Base-by-base conservation (phyloP, 345 rosid species). In the Limnanthes douglasii region DNA sequence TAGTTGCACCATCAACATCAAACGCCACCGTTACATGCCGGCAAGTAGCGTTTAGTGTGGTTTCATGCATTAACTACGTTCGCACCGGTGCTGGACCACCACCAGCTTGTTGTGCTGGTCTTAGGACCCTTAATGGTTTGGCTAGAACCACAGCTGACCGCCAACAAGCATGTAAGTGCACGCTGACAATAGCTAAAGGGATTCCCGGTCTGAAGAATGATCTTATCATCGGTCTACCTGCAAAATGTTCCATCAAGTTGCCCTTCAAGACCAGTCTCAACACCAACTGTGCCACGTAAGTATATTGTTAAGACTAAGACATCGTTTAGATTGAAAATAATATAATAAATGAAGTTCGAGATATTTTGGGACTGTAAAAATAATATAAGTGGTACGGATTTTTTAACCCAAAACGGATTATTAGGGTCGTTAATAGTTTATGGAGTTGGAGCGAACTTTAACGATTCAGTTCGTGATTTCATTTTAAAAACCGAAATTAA, bases 141-240 rank as follows among this genome's bases (percentile, higher is more conserved):
- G 81, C 88, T 22, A 16, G 6, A 27, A 40, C 69, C 45, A 66
- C 84, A 11, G 21, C 50, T 0, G 78, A 69, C 50, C 88, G 85
- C 35, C 74, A 54, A 38, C 4, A 37, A 7, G 65, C 62, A 11
- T 82, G 85, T 50, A 11, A 2, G 2, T 77, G 90, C 65, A 24
- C 74, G 43, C 29, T 67, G 31, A 0, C 30, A 0, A 50, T 65
- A 4, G 33, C 66, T 2, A 1, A 2, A 0, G 2, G n/a, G 8
- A 3, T 63, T 6, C 1, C 29, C 25, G 49, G 45, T 6, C 22
- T 64, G 36, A 54, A 63, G 17, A 24, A n/a, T 6, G 37, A 31
- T 13, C 1, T 12, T 2, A 74, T 66, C 2, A 29, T 54, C 4
- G 4, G 22, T 1, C 74, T 78, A 16, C 80, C 84, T 0, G 7